Percentiles rank a stretch among this genome's conserved stretches.
phyloP scores from a whole-genome alignment of 768 basidiomycete species.

The Auriculariales sp. region DNA sequence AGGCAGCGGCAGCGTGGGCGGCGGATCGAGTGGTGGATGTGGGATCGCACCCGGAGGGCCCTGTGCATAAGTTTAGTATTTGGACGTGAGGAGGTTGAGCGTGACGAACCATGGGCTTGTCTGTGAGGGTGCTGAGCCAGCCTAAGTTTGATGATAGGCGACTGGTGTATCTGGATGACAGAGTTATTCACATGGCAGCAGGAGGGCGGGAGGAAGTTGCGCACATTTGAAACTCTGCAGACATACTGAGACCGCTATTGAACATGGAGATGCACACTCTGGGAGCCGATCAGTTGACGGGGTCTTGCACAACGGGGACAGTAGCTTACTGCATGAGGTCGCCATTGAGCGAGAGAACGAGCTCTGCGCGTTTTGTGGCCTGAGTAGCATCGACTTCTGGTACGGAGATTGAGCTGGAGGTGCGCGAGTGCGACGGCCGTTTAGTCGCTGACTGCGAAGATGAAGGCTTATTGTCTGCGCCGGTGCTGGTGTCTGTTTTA shows the following conservation, averaged over 20 bases:
- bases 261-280: constrained; percentile 55
- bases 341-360: constrained; percentile 51
- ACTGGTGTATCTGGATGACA: constrained; percentile 26
- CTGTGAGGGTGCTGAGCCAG: constrained; percentile 57
- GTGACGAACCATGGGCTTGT: constrained; percentile 30
- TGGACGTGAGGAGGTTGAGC: not conserved
- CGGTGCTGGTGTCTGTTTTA: no score
- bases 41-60: constrained; percentile 8
- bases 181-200: constrained; percentile 15
- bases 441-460: constrained; percentile 8
- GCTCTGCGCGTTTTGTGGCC: constrained; percentile 20
- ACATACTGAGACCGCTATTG: constrained; percentile 27
- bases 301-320: not conserved
- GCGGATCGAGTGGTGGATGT: constrained; percentile 24
- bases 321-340: constrained; percentile 49
- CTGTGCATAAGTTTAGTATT: constrained; percentile 4
- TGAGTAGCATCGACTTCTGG: not conserved
- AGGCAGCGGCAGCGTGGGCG: constrained; percentile 26
- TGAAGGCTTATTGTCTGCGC: constrained; percentile 11
- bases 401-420: not conserved
- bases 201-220: constrained; percentile 14
- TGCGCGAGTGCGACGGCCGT: not conserved
- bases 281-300: not conserved
- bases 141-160: constrained; percentile 58
- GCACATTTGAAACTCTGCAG: constrained; percentile 39